phyloP scores from a whole-genome alignment of 2,329 filamentous ascomycete species.

The Paraphaeosphaeria minitans region DNA sequence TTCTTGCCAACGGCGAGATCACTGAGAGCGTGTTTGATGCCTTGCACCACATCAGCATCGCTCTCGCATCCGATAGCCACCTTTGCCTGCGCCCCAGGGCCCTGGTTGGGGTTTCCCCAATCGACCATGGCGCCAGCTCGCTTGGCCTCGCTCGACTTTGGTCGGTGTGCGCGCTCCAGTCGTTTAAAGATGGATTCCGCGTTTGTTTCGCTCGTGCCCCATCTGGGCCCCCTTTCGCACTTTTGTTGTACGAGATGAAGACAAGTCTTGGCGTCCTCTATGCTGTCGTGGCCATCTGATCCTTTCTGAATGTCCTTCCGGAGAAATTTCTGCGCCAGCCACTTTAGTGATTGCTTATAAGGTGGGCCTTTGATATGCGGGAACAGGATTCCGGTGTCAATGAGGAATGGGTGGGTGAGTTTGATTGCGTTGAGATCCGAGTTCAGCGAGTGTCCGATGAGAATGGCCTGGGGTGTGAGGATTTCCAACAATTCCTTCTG shows the following conservation, averaged over 20 bases:
- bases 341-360: constrained; percentile 89
- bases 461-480: constrained; percentile 72
- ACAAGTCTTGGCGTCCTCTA: constrained; percentile 90
- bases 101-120: constrained; percentile 78
- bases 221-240: constrained; percentile 86
- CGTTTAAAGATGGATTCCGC: constrained; percentile 90
- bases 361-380: constrained; percentile 89
- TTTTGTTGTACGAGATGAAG: constrained; percentile 94
- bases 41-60: constrained; percentile 63
- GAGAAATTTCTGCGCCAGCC: constrained; percentile 83
- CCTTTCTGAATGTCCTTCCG: constrained; percentile 87
- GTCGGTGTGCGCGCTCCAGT: constrained; percentile 62
- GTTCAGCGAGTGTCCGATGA: constrained; percentile 81
- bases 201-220: constrained; percentile 79
- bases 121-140: constrained; percentile 76
- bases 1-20: constrained; percentile 51
- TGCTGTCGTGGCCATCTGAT: constrained; percentile 79
- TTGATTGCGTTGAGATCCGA: constrained; percentile 83
- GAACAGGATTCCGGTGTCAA: constrained; percentile 89
- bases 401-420: constrained; percentile 87
- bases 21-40: constrained; percentile 58
- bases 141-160: constrained; percentile 41
- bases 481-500: constrained; percentile 76
- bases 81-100: constrained; percentile 62
- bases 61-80: constrained; percentile 61